phyloP scores from a whole-genome alignment of 1,284 basidiomycete species.

The Malassezia psittaci region DNA sequence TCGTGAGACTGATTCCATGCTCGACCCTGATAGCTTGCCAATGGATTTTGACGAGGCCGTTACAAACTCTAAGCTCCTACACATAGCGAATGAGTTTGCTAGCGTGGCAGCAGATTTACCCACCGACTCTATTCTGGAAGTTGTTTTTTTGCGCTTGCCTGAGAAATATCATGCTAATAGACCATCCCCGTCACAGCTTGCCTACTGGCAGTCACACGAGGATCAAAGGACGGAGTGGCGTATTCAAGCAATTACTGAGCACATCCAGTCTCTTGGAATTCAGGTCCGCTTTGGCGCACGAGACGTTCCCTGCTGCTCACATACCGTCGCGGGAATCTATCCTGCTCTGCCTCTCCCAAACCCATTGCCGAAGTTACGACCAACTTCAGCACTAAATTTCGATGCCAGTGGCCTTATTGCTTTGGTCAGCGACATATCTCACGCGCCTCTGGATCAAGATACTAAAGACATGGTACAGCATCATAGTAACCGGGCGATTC shows the following conservation, averaged over 20 bases:
- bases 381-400: constrained; percentile 25
- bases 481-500: constrained; percentile 9
- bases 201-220: constrained; percentile 16
- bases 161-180: not conserved
- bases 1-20: constrained; percentile 4
- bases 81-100: not conserved
- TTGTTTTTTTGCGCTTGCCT: constrained; percentile 1
- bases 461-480: not conserved
- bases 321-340: not conserved
- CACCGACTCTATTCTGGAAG: not conserved
- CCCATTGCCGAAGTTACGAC: constrained; percentile 10
- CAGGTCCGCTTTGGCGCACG: constrained; percentile 17
- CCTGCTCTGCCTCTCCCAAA: constrained; percentile 20
- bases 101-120: not conserved
- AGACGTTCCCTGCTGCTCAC: not conserved
- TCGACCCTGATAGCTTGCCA: not conserved
- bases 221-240: constrained; percentile 22
- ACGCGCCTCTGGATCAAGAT: constrained; percentile 10
- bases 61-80: not conserved
- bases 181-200: not conserved
- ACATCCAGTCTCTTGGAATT: constrained; percentile 13
- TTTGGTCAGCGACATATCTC: constrained; percentile 30
- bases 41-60: not conserved
- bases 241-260: constrained; percentile 19
- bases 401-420: constrained; percentile 39